These are phyloP conservation scores for Colletotrichum magnum DNA, from an alignment of 2,329 filamentous ascomycete species.

Conservation along the genomic window DNA sequence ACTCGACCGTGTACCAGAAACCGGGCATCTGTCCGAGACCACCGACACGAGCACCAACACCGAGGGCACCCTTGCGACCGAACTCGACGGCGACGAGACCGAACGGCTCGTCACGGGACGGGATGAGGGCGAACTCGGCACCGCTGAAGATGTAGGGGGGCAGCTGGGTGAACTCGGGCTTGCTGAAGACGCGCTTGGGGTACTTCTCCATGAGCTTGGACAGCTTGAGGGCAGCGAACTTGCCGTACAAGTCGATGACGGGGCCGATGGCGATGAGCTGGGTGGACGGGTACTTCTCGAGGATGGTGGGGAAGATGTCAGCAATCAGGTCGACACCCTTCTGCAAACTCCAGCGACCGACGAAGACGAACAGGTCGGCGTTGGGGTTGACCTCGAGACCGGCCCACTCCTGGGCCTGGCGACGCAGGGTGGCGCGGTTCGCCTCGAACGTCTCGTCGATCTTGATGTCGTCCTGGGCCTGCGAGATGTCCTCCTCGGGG, in stretches of 20 bases:
- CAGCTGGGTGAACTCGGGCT: conserved; percentile 76
- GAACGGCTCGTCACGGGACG: conserved; percentile 78
- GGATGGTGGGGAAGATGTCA: conserved; percentile 74
- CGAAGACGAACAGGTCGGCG: conserved; percentile 77
- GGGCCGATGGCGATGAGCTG: conserved; percentile 76
- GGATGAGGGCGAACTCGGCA: conserved; percentile 78
- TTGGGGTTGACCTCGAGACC: conserved; percentile 72
- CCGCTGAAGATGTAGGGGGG: conserved; percentile 78
- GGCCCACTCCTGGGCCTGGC: conserved; percentile 78
- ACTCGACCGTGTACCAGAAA: conserved; percentile 80
- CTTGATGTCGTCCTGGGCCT: conserved; percentile 60
- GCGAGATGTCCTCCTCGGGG: conserved; percentile 58
- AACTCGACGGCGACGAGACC: conserved; percentile 79
- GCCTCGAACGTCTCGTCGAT: conserved; percentile 70
- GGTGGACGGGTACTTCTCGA: conserved; percentile 71
- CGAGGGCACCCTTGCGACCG: conserved; percentile 76
- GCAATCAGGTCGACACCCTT: conserved; percentile 79
- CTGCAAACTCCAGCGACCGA: conserved; percentile 78
- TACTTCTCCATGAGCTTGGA: conserved; percentile 76
- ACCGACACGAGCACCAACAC: conserved; percentile 76
- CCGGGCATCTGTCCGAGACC: conserved; percentile 80
- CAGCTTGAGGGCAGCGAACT: conserved; percentile 76
- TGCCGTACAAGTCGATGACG: conserved; percentile 77
- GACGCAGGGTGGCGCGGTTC: conserved; percentile 65
- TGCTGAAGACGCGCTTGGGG: conserved; percentile 76